Conservation (phyloP, 2,329 filamentous ascomycete genomes). For the Pyricularia sp. region DNA sequence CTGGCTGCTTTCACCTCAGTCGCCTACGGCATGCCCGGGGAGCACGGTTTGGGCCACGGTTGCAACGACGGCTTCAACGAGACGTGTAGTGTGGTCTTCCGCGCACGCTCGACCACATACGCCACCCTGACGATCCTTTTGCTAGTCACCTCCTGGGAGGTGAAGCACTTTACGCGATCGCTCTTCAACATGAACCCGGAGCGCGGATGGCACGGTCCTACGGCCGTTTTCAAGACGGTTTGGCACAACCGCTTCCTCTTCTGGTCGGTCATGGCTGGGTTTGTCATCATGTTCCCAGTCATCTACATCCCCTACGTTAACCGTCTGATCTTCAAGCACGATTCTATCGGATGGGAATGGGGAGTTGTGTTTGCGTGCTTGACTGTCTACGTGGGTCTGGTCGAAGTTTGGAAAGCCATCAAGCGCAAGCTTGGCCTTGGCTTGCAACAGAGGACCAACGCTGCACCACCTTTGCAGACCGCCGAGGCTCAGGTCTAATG, state of each 20-base stretch:
- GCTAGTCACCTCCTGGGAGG: slow-evolving; percentile 59
- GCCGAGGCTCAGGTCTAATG: background rate
- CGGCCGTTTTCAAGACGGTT: slow-evolving; percentile 50
- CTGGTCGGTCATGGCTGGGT: slow-evolving; percentile 33
- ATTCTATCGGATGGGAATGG: slow-evolving; percentile 43
- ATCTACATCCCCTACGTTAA: slow-evolving; percentile 42
- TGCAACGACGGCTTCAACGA: slow-evolving; percentile 43
- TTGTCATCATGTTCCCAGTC: slow-evolving; percentile 22
- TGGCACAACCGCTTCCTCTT: slow-evolving; percentile 56
- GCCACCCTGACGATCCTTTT: slow-evolving; percentile 58
- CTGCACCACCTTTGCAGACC: background rate
- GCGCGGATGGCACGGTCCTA: slow-evolving; percentile 30
- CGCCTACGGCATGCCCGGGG: slow-evolving; percentile 27
- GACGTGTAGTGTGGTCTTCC: slow-evolving; percentile 47
- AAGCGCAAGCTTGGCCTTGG: slow-evolving; percentile 24
- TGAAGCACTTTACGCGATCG: slow-evolving; percentile 51
- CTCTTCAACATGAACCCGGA: slow-evolving; percentile 49
- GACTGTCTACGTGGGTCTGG: slow-evolving; percentile 36
- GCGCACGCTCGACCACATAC: slow-evolving; percentile 55
- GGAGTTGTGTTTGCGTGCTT: slow-evolving; percentile 35
- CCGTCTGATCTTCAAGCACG: slow-evolving; percentile 38
- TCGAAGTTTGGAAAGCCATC: slow-evolving; percentile 39
- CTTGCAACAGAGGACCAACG: background rate
- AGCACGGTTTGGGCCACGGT: slow-evolving; percentile 33
- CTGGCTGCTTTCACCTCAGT: slow-evolving; percentile 6